Conservation (phyloP, 2,329 filamentous ascomycete genomes). For the Neofusicoccum kwambonambiense region DNA sequence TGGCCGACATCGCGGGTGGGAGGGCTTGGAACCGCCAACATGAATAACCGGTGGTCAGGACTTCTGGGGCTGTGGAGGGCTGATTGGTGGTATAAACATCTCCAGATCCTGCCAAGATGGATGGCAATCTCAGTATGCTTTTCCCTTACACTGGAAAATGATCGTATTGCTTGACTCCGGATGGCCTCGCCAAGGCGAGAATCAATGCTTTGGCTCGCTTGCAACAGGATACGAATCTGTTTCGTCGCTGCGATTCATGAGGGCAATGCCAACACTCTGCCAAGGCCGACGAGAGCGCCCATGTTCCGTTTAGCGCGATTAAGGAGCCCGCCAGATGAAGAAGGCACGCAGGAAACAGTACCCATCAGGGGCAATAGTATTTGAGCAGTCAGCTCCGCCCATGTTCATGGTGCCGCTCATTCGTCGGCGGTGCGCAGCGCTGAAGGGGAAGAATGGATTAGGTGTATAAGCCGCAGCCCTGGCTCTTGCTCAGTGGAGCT, state of each 20-base stretch:
- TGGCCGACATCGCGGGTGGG: not conserved
- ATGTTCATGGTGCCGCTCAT: not conserved
- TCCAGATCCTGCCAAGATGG: slow-evolving; percentile 3
- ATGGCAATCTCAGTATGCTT: not conserved
- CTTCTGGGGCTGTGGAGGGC: not conserved
- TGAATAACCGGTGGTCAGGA: not conserved
- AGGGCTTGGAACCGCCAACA: not conserved
- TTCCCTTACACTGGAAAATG: not conserved
- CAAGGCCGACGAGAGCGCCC: not conserved
- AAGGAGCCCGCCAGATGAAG: not conserved
- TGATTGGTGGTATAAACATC: slow-evolving; percentile 10
- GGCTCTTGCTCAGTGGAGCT: not conserved
- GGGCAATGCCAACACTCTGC: not conserved
- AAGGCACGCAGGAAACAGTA: not conserved
- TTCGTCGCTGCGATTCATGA: not conserved
- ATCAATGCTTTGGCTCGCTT: not conserved
- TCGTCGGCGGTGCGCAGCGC: not conserved
- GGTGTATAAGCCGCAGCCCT: not conserved
- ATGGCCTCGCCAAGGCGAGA: not conserved
- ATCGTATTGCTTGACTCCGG: not conserved
- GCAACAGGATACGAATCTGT: slow-evolving; percentile 9
- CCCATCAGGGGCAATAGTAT: not conserved
- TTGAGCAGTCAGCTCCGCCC: not conserved
- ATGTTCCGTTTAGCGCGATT: not conserved
- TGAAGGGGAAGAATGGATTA: not conserved